phyloP scores from a whole-genome alignment of 2,329 filamentous ascomycete genomes.

The Beauveria varroae region DNA sequence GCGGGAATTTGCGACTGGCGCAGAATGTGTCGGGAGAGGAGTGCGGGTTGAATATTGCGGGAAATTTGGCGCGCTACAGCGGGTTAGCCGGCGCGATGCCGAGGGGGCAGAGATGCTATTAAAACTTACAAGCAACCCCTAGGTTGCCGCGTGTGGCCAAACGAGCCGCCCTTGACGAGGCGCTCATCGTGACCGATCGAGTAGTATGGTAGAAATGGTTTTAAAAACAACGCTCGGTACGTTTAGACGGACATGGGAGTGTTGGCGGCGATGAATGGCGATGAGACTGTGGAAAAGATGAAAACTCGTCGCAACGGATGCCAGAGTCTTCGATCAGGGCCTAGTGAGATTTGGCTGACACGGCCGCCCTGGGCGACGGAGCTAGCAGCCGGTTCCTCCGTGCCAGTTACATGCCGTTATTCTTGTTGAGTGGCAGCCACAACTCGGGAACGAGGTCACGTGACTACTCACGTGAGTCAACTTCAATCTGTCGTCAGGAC shows the following conservation, averaged over 20 bases:
- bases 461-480: background rate
- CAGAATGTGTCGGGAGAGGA: constrained; percentile 39
- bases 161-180: constrained; percentile 47
- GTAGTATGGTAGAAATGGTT: background rate
- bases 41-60: constrained; percentile 37
- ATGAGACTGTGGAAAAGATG: constrained; percentile 6
- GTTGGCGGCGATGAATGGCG: constrained; percentile 1
- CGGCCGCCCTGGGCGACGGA: background rate
- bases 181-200: constrained; percentile 39
- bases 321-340: constrained; percentile 7
- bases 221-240: background rate
- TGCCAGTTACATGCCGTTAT: background rate
- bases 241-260: background rate
- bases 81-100: constrained; percentile 15
- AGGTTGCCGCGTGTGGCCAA: constrained; percentile 48
- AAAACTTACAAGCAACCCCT: constrained; percentile 37
- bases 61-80: constrained; percentile 38
- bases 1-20: constrained; percentile 41
- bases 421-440: background rate
- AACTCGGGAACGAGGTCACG: background rate
- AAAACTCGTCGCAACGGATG: constrained; percentile 5
- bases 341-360: constrained; percentile 11
- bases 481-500: background rate
- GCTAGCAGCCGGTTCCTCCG: constrained; percentile 9
- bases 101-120: background rate